These are phyloP conservation scores for Eragrostis nindensis DNA, from an alignment of 176 grass and related monocot species.

Conservation along the genomic window DNA sequence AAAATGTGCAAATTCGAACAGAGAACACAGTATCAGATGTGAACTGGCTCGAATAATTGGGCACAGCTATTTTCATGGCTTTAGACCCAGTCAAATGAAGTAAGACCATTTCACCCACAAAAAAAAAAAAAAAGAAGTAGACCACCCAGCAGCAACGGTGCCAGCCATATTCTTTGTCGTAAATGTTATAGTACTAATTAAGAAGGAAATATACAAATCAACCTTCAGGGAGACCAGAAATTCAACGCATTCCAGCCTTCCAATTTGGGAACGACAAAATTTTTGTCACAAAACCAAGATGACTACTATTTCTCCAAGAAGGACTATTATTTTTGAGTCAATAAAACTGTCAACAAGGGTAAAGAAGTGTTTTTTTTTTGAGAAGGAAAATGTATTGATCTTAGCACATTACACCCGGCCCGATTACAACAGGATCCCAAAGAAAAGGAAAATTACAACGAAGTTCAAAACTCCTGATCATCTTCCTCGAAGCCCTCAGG, in stretches of 20 bases:
- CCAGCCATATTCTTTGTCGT: not conserved
- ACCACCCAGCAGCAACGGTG: slow-evolving; percentile 1
- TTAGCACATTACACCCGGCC: too few relatives aligned
- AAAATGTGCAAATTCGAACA: not conserved
- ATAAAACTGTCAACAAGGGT: not conserved
- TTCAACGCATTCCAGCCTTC: not conserved
- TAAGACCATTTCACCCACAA: too few relatives aligned
- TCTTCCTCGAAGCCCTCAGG: too few relatives aligned
- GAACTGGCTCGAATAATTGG: slow-evolving; percentile 3
- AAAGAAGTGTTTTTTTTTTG: too few relatives aligned
- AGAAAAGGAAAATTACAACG: too few relatives aligned
- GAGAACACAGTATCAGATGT: not conserved
- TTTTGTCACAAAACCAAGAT: not conserved
- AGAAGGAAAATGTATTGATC: too few relatives aligned
- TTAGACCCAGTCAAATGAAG: not conserved
- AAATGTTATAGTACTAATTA: not conserved
- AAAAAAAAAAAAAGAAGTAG: too few relatives aligned
- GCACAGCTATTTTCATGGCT: not conserved
- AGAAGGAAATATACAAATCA: not conserved
- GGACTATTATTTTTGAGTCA: not conserved
- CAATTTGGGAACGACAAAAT: not conserved
- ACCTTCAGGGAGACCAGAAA: not conserved
- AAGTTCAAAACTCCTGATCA: too few relatives aligned
- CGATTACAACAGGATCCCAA: too few relatives aligned
- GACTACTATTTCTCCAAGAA: not conserved